Evolutionary conservation across 2,329 filamentous ascomycete genomes (phyloP).

Genomic region (Trichoderma simmonsii): DNA sequence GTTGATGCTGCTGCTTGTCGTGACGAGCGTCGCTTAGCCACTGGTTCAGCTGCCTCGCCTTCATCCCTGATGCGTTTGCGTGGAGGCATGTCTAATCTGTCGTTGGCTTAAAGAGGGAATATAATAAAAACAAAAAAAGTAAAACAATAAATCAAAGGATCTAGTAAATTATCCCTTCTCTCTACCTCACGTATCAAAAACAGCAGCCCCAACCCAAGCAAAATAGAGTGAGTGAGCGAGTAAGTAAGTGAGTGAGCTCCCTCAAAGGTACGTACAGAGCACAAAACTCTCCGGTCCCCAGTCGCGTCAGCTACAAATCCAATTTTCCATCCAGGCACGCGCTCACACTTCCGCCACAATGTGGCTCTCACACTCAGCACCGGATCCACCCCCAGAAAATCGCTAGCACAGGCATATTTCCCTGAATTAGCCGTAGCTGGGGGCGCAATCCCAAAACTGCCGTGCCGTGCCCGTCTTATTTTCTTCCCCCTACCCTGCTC

Average conservation of each 20-base stretch:
- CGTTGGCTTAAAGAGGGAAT: too few relatives aligned
- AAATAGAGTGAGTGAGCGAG: neutral
- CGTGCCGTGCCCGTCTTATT: neutral
- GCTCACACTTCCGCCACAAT: neutral
- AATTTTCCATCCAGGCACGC: neutral
- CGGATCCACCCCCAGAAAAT: neutral
- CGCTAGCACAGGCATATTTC: neutral
- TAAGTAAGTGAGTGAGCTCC: neutral
- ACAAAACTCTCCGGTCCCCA: neutral
- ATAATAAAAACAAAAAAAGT: too few relatives aligned
- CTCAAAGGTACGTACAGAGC: neutral
- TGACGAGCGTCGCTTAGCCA: constrained; percentile 29
- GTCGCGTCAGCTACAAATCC: neutral
- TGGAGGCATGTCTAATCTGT: constrained; percentile 22
- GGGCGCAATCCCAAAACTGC: neutral
- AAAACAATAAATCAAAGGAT: neutral
- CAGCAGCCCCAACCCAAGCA: neutral
- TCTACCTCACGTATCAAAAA: neutral
- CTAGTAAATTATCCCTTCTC: neutral
- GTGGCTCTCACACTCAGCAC: neutral
- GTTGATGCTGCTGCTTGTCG: constrained; percentile 25
- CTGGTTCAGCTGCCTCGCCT: constrained; percentile 22
- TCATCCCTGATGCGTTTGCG: constrained; percentile 22
- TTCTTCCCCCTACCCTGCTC: neutral
- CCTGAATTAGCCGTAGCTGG: neutral